phyloP scores from a whole-genome alignment of 257 asterid species.

The Nicotiana tabacum region DNA sequence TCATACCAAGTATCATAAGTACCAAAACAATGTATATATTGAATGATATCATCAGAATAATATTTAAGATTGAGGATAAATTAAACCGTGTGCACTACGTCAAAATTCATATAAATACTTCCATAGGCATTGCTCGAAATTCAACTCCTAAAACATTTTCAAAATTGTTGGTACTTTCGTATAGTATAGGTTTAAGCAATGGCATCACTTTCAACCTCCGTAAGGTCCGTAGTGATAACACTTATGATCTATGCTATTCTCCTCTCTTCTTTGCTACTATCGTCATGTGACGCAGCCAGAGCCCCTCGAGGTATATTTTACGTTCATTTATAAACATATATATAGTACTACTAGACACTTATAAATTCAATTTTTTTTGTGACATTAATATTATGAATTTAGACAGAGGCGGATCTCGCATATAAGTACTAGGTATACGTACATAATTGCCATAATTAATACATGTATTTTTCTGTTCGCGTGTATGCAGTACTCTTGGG shows the following conservation, averaged over 20 bases:
- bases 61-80: too few relatives aligned
- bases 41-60: too few relatives aligned
- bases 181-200: neutral
- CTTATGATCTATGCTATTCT: constrained; percentile 1
- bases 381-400: neutral
- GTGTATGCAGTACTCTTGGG: neutral
- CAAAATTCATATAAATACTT: constrained; percentile 3
- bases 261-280: neutral
- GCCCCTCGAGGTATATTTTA: neutral
- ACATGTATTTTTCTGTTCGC: neutral
- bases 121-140: neutral
- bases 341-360: neutral
- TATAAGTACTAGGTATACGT: neutral
- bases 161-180: neutral
- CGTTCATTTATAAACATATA: too few relatives aligned
- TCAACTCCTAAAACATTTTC: neutral
- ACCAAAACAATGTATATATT: too few relatives aligned
- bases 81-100: neutral
- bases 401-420: neutral
- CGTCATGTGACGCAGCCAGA: neutral
- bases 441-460: neutral
- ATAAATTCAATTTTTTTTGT: neutral
- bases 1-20: too few relatives aligned
- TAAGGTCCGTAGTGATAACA: neutral
- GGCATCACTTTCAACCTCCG: neutral